phyloP scores from a whole-genome alignment of 2,329 filamentous ascomycete genomes.

The Atkinsonella hypoxylon region DNA sequence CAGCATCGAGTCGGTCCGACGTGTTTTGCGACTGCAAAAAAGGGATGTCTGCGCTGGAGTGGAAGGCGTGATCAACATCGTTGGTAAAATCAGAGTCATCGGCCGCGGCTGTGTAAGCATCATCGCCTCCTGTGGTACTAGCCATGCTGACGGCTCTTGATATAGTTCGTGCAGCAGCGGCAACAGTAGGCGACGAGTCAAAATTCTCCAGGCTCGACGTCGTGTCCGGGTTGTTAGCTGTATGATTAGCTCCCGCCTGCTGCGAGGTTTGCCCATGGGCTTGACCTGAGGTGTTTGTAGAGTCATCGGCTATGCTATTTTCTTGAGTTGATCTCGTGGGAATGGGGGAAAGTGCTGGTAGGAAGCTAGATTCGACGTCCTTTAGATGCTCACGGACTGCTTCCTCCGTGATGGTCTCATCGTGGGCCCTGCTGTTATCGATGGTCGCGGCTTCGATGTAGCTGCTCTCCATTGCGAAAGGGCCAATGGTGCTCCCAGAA shows the following conservation, averaged over 20 bases:
- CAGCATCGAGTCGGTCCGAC: conserved; percentile 28
- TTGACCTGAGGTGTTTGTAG: conserved; percentile 37
- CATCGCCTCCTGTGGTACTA: conserved; percentile 14
- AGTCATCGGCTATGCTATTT: conserved; percentile 39
- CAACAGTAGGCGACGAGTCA: conserved; percentile 44
- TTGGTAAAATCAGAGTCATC: conserved; percentile 14
- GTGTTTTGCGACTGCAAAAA: conserved; percentile 20
- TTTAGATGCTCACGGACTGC: conserved; percentile 44
- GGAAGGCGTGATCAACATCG: conserved; percentile 16
- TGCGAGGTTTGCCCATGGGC: conserved; percentile 15
- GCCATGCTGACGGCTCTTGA: conserved; percentile 39
- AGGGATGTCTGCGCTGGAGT: conserved; percentile 17
- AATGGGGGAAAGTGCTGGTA: conserved; percentile 45
- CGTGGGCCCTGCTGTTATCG: conserved; percentile 20
- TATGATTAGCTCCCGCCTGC: conserved; percentile 9
- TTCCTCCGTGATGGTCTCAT: conserved; percentile 41
- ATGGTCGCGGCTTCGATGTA: conserved; percentile 29
- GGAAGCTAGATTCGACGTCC: conserved; percentile 55
- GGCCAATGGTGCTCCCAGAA: not conserved
- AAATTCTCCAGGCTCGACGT: conserved; percentile 41
- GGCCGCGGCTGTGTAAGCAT: conserved; percentile 4
- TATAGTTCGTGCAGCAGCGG: conserved; percentile 39
- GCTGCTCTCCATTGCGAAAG: conserved; percentile 22
- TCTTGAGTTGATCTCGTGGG: conserved; percentile 27
- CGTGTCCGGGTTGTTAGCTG: conserved; percentile 25